Base-by-base conservation (phyloP, 495 filamentous ascomycete species). In the Penicillium robsamsonii region DNA sequence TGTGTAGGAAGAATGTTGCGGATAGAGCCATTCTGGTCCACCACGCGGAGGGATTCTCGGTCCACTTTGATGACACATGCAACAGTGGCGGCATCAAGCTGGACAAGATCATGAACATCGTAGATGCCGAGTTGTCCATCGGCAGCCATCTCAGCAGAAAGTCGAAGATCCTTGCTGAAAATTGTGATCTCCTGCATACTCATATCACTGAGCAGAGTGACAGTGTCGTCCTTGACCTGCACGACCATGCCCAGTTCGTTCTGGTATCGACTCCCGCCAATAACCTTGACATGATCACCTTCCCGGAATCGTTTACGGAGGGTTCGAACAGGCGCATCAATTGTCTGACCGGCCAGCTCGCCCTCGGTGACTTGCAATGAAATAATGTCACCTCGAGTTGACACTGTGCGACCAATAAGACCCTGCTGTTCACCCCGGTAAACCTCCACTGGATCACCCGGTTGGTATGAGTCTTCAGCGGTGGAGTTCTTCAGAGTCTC, bases 281-380 rank as follows among this genome's bases (percentile, higher is more conserved):
- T 96, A 58, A 98, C 93, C 72, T 97, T 97, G 76, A 97, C 95
- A 68, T 99, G 95, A 66, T 99, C 94, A 76, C 95, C 95, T 56
- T 90, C 84, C 54, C 79, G 84, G 82, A 99, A 99, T 31, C 87
- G 81, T 73, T 99, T 99, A 55, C 95, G 89, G 2, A 99, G 84
- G 38, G 90, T 88, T 70, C 92, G 96, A 44, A 92, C 86, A 13
- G 95, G 93, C 10, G 95, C 92, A 61, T 97, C 94, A 42, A 97
- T 92, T 12, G 75, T 85, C 65, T 95, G 89, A 15, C 95, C 95
- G 41, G 73, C 77, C 25, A 97, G 77, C 17, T 86, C 86, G 40
- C 95, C 95, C 62, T 93, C 87, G 2, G 83, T 87, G n/a, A 97
- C 91, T 61, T 81, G 76, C 61, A 99, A 79, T 12, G 90, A 91